Percentiles rank a stretch among this genome's conserved stretches.
These are phyloP conservation scores for Neoascochyta sp. DNA, from an alignment of 2,329 filamentous ascomycete species.

Conservation along the genomic window DNA sequence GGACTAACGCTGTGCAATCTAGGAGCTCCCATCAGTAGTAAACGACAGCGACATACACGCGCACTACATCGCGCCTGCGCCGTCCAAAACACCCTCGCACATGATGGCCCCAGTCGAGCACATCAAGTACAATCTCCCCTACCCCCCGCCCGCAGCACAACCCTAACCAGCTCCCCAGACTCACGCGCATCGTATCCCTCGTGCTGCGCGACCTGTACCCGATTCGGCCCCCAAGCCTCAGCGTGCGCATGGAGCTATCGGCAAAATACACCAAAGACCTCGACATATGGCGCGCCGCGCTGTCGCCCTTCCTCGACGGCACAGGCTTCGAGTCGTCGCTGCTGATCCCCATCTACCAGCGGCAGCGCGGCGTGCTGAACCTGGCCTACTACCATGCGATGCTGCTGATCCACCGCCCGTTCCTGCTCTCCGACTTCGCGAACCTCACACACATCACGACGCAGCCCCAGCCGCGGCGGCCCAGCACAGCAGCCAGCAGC, in stretches of 20 bases:
- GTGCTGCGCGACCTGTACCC: slow-evolving; percentile 47
- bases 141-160: background rate
- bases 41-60: slow-evolving; percentile 33
- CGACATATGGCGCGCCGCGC: slow-evolving; percentile 45
- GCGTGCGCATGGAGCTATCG: slow-evolving; percentile 37
- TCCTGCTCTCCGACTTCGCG: slow-evolving; percentile 48
- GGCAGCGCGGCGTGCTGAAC: slow-evolving; percentile 53
- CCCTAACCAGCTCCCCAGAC: slow-evolving; percentile 14
- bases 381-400: slow-evolving; percentile 55
- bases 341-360: slow-evolving; percentile 49
- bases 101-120: slow-evolving; percentile 49
- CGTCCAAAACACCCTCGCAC: slow-evolving; percentile 33
- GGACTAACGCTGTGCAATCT: no score
- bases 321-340: slow-evolving; percentile 41
- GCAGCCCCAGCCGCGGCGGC: slow-evolving; percentile 11
- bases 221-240: slow-evolving; percentile 34
- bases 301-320: slow-evolving; percentile 45
- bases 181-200: slow-evolving; percentile 45
- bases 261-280: slow-evolving; percentile 44
- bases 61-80: slow-evolving; percentile 25
- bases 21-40: slow-evolving; percentile 37
- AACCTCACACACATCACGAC: slow-evolving; percentile 30
- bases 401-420: slow-evolving; percentile 55
- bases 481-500: slow-evolving; percentile 16
- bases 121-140: slow-evolving; percentile 28